Evolutionary conservation across 129 eudicot species (phyloP), one percentile per base, ranked within the genome.

Genomic region (Flaveria linearis): DNA sequence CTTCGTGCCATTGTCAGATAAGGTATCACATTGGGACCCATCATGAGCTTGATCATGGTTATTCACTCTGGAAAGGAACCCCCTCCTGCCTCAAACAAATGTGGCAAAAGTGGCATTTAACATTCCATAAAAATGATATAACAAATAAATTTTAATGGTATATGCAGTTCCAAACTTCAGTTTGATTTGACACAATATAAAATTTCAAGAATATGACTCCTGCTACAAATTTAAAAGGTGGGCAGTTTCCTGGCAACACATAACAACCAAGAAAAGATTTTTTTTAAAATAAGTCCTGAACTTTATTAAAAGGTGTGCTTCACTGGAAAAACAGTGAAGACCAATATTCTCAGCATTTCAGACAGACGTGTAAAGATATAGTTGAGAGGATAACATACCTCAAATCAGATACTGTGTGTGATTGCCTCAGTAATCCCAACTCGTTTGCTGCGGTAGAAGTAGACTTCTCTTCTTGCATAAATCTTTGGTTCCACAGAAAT

Each of bases 351-450:
- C 39, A 20, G 55, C 18, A 76, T 18, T 50, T 55, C 18, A 53
- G 66, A 53, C 75, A 72, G 73, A 43, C 20, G 72, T 67, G 33
- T 45, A 12, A 45, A 53, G 16, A 28, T 6, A 60, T 42, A 26
- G 39, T 30, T 36, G 42, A 46, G 17, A 82, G 39, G 6, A 68
- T 17, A 13, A 23, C 15, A 61, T 84, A 91, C 97, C 97, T 89
- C 77, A 91, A 83, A 85, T 84, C 88, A 45, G 98, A 88, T 8
- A 93, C 98, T 1, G 98, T 84, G 16, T 80, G 86, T 28, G 89
- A 79, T 84, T 88, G 92, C 78, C 96, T 90, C 71, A 93, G 60
- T 17, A 93, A 76, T 12, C 97, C 96, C 81, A 93, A 75, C 73
- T 93, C 97, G 76, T 81, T 88, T 74, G 87, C 89, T 26, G 92